Evolutionary conservation across 805 yeast species (phyloP).

Genomic region (Ogataea philodendri): DNA sequence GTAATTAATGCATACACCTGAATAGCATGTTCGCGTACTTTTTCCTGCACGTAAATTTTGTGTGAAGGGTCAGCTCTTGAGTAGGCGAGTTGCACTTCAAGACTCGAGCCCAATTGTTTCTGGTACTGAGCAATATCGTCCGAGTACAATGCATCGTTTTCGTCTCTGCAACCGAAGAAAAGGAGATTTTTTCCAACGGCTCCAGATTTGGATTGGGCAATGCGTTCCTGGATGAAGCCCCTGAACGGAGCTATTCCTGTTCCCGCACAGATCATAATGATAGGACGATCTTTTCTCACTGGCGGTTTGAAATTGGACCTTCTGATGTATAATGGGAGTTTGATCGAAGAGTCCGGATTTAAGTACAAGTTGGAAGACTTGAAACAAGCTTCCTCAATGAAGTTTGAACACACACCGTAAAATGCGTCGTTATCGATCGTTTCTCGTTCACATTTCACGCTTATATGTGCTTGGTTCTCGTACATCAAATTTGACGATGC

Average conservation of each 20-base stretch:
- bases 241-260: slow-evolving; percentile 97
- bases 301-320: slow-evolving; percentile 90
- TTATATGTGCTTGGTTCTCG: slow-evolving; percentile 64
- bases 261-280: slow-evolving; percentile 94
- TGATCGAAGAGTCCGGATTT: slow-evolving; percentile 29
- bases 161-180: slow-evolving; percentile 81
- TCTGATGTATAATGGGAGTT: slow-evolving; percentile 81
- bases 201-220: slow-evolving; percentile 36
- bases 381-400: slow-evolving; percentile 61
- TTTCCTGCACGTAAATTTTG: slow-evolving; percentile 84
- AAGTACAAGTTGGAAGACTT: not conserved
- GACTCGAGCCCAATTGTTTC: slow-evolving; percentile 46
- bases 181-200: slow-evolving; percentile 65
- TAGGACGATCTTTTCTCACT: slow-evolving; percentile 67
- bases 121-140: slow-evolving; percentile 79
- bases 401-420: slow-evolving; percentile 83
- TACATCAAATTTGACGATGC: slow-evolving; percentile 69
- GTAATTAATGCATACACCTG: slow-evolving; percentile 47
- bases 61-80: not conserved
- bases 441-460: slow-evolving; percentile 77
- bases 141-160: slow-evolving; percentile 67
- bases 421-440: slow-evolving; percentile 34
- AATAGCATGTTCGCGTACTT: slow-evolving; percentile 47
- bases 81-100: slow-evolving; percentile 69
- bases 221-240: slow-evolving; percentile 77